Evolutionary conservation across 495 filamentous ascomycete species (phyloP), one percentile per base, ranked within the genome.

Genomic region (Poronia punctata): DNA sequence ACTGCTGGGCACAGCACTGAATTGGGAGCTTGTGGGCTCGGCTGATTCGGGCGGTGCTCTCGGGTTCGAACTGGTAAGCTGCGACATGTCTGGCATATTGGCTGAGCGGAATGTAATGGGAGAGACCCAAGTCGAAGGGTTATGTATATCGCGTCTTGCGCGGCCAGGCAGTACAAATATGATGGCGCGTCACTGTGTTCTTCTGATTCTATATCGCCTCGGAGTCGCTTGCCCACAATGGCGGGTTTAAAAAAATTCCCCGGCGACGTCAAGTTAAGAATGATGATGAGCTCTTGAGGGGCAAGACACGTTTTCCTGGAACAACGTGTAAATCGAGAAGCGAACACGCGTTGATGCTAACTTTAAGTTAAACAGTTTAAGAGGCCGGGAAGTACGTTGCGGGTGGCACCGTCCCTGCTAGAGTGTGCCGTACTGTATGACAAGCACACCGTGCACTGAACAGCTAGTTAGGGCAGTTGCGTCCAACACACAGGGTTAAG

Each of bases 71-170:
- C 10, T n/a, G 26, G 27, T 10, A 33, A 21, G 25, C 34, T 45
- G 42, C 42, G 42, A 45, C 42, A 45, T 45, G 42, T 45, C 42
- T 45, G 42, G 42, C 42, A 31, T 45, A 26, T 25, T 31, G 35
- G 33, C 42, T 10, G n/a, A n/a, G n/a, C n/a, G 35, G 42, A 33
- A 32, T 16, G 20, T 18, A 27, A 6, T 12, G 12, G 35, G 24
- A 22, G 4, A 24, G 33, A 22, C 20, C 35, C 24, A 5, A 28
- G 35, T 32, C 38, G 18, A 21, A 19, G n/a, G 35, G 20, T 27
- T 24, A 24, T 34, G 33, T 15, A 19, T 45, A 35, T 45, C 42
- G 42, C 42, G 42, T 45, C 15, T 11, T 25, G 41, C 30, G 21
- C 20, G 27, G 34, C 34, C 25, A 30, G 18, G 21, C 42, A 36